Evolutionary conservation across 2,329 filamentous ascomycete genomes (phyloP).

Genomic region (Waltergamsia citrina): DNA sequence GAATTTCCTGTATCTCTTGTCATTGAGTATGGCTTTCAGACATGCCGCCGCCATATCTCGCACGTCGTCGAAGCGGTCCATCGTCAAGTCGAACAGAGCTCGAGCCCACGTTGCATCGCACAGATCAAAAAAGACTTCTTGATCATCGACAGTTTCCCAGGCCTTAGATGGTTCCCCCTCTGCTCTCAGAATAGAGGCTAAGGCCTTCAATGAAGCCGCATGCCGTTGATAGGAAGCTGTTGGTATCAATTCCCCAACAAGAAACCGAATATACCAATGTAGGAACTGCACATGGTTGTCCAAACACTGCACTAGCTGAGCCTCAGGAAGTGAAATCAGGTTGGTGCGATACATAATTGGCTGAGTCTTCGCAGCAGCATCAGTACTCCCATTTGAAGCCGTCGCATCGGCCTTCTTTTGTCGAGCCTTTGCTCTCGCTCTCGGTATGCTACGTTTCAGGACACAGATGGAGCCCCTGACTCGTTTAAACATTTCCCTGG

Average conservation of each 20-base stretch:
- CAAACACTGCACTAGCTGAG: constrained; percentile 27
- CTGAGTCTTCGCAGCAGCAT: constrained; percentile 6
- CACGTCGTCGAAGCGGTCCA: constrained; percentile 92
- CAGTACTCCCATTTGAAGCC: background rate
- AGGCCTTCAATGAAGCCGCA: constrained; percentile 66
- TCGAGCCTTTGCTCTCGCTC: constrained; percentile 21
- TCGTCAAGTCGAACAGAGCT: constrained; percentile 65
- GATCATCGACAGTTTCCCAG: constrained; percentile 28
- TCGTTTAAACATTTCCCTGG: constrained; percentile 68
- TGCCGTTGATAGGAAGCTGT: constrained; percentile 87
- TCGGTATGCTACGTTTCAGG: constrained; percentile 34
- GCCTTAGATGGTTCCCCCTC: constrained; percentile 47
- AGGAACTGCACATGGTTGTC: constrained; percentile 54
- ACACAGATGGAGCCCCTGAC: constrained; percentile 57
- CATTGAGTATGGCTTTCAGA: constrained; percentile 37
- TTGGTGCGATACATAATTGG: constrained; percentile 27
- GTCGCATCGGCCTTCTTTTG: constrained; percentile 10
- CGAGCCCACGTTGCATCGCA: constrained; percentile 45
- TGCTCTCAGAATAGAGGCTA: constrained; percentile 57
- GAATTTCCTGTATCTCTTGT: constrained; percentile 17
- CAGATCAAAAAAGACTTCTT: constrained; percentile 26
- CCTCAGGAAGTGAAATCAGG: constrained; percentile 26
- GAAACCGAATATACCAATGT: constrained; percentile 63
- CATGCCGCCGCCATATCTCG: constrained; percentile 47
- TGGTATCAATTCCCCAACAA: constrained; percentile 65